Percentiles rank a stretch among this genome's conserved stretches.
Conservation (phyloP, 2,329 filamentous ascomycete genomes). For the Rhexocercosporidium sp. region DNA sequence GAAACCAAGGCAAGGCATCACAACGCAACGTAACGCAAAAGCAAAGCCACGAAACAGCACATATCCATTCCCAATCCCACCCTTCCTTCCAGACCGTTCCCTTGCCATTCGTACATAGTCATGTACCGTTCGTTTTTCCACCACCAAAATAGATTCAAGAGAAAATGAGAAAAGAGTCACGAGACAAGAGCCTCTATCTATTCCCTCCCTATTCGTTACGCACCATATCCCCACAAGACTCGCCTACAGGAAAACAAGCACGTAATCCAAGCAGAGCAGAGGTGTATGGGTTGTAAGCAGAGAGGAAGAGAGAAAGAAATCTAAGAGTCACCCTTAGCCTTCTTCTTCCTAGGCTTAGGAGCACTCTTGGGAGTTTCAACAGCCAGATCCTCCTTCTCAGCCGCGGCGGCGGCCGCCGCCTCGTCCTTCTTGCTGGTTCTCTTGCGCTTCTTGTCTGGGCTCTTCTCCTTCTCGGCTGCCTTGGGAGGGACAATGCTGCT, state of each 20-base stretch:
- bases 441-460: constrained; percentile 69
- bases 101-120: background rate
- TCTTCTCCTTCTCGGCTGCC: constrained; percentile 42
- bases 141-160: background rate
- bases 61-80: background rate
- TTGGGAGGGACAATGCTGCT: constrained; percentile 33
- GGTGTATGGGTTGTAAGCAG: background rate
- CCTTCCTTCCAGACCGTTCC: background rate
- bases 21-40: background rate
- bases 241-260: background rate
- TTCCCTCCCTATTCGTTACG: too few species aligned
- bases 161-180: background rate
- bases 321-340: constrained; percentile 61
- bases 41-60: background rate
- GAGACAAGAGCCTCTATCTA: background rate
- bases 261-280: background rate
- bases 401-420: constrained; percentile 5
- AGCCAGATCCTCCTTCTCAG: constrained; percentile 53
- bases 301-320: background rate
- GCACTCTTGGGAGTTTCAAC: constrained; percentile 37
- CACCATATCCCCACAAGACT: background rate
- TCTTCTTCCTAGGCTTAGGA: constrained; percentile 41
- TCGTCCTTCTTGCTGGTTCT: constrained; percentile 57
- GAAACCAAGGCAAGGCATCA: background rate
- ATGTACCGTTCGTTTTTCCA: too few species aligned